A percentile compares a stretch with the other conserved stretches of the same genome.
Evolutionary conservation across 257 asterid species (phyloP).

Genomic region (Nicotiana benthamiana): DNA sequence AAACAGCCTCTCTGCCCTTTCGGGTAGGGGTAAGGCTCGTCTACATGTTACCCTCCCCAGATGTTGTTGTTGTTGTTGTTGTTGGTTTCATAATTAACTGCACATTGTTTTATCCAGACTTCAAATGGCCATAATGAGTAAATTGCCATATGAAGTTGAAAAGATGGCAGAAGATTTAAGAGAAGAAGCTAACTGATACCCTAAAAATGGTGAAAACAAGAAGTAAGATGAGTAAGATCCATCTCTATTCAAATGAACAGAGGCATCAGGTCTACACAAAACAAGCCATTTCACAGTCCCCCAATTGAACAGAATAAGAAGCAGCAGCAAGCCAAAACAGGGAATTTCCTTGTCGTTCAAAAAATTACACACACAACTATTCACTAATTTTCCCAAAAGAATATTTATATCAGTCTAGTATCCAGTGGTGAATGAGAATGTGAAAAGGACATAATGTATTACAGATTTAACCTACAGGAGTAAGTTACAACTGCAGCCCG

Average conservation of each 20-base stretch:
- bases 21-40: too few relatives aligned
- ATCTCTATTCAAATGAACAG: background rate
- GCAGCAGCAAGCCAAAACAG: constrained; percentile 1
- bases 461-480: constrained; percentile 10
- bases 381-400: constrained; percentile 9
- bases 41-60: too few relatives aligned
- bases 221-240: background rate
- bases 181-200: background rate
- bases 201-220: background rate
- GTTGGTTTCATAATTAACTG: too few relatives aligned
- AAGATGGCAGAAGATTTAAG: background rate
- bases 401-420: background rate
- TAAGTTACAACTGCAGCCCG: constrained; percentile 10
- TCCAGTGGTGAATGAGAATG: background rate
- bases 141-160: background rate
- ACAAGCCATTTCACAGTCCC: background rate
- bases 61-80: too few relatives aligned
- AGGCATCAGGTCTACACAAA: background rate
- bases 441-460: background rate
- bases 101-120: background rate
- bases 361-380: constrained; percentile 5
- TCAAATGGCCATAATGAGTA: background rate
- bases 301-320: background rate
- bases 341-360: background rate
- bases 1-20: too few relatives aligned